phyloP scores from a whole-genome alignment of 192 early-diverging fungal species.

The Glomus cerebriforme region DNA sequence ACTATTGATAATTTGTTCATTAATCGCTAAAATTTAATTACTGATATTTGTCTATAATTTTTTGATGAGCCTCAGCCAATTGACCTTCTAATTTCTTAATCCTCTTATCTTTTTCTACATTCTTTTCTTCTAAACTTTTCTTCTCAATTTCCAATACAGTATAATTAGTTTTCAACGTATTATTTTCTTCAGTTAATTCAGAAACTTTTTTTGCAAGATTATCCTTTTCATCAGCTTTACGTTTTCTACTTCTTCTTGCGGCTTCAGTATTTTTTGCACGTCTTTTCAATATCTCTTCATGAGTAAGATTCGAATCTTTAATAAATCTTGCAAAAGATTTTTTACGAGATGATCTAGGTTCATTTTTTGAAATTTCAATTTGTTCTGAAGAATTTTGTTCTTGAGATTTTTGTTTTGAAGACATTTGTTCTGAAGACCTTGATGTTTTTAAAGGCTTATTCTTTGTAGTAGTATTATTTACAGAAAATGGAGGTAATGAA shows the following conservation, averaged over 20 bases:
- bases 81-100: conserved; percentile 34
- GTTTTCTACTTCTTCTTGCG: conserved; percentile 85
- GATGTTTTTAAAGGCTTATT: too few relatives aligned
- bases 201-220: conserved; percentile 78
- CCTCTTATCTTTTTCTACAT: conserved; percentile 32
- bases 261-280: conserved; percentile 89
- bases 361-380: background rate
- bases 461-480: too few relatives aligned
- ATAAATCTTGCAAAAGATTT: conserved; percentile 3
- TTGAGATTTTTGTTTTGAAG: too few relatives aligned
- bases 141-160: conserved; percentile 35
- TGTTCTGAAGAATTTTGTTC: background rate
- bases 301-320: conserved; percentile 35
- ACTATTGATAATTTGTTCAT: too few relatives aligned
- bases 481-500: too few relatives aligned
- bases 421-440: too few relatives aligned
- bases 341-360: background rate
- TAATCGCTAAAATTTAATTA: too few relatives aligned
- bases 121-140: conserved; percentile 36
- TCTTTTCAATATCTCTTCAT: conserved; percentile 53
- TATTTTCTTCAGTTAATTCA: conserved; percentile 79
- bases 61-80: conserved; percentile 37
- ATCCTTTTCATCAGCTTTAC: conserved; percentile 84
- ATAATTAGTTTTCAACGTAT: background rate
- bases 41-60: conserved; percentile 31